Evolutionary conservation across 2,329 filamentous ascomycete genomes (phyloP).

Genomic region (Talaromyces sp.): DNA sequence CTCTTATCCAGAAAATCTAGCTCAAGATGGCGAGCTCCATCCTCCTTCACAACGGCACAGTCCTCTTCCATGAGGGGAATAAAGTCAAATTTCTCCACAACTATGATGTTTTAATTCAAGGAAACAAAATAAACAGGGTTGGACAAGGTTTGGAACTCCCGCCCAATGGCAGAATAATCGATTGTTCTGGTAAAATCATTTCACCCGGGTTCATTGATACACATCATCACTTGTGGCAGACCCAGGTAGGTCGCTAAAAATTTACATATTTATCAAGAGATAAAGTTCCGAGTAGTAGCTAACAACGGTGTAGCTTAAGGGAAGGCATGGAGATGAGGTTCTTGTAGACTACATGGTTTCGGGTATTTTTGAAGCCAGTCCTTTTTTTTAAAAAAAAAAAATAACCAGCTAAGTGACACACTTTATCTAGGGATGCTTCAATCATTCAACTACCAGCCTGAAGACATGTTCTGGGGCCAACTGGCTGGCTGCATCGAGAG

Average conservation of each 20-base stretch:
- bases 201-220: slow-evolving; percentile 9
- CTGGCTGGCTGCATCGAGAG: slow-evolving; percentile 4
- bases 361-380: background rate
- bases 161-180: background rate
- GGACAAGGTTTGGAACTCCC: background rate
- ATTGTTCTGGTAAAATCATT: slow-evolving; percentile 4
- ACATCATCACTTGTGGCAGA: slow-evolving; percentile 9
- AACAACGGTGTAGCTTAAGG: background rate
- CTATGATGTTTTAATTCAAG: slow-evolving; percentile 3
- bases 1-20: background rate
- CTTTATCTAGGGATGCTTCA: slow-evolving; percentile 1
- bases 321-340: slow-evolving; percentile 1
- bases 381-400: no score
- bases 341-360: slow-evolving; percentile 6
- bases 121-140: slow-evolving; percentile 1
- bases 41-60: slow-evolving; percentile 5
- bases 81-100: background rate
- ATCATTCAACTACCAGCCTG: slow-evolving; percentile 4
- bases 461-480: slow-evolving; percentile 10
- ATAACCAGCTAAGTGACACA: background rate
- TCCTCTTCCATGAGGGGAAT: background rate
- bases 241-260: background rate
- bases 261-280: background rate
- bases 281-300: background rate
- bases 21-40: background rate